A percentile compares a stretch with the other conserved stretches of the same genome.
Evolutionary conservation across 768 basidiomycete species (phyloP).

Genomic region (Dictyophora rubrovolvata): DNA sequence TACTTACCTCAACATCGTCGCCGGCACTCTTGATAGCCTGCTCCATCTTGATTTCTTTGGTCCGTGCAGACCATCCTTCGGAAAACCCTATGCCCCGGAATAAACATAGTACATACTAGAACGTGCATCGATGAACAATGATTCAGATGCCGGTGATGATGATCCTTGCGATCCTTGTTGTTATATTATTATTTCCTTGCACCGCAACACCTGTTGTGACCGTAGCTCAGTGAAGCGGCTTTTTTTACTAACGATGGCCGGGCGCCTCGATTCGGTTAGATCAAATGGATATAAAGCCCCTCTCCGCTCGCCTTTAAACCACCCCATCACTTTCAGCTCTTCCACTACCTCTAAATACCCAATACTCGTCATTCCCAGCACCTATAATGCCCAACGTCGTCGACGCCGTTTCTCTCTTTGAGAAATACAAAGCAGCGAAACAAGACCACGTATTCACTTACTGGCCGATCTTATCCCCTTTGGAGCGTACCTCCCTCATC

Average conservation of each 20-base stretch:
- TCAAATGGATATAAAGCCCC: conserved; percentile 13
- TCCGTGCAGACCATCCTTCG: not conserved
- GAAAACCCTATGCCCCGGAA: not conserved
- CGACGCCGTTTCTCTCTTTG: conserved; percentile 11
- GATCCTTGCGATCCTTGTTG: not conserved
- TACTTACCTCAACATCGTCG: no score
- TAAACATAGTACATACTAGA: not conserved
- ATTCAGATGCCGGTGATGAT: not conserved
- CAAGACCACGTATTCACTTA: conserved; percentile 89
- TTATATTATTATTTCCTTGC: not conserved
- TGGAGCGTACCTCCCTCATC: conserved; percentile 53
- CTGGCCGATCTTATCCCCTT: conserved; percentile 59
- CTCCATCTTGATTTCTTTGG: no score
- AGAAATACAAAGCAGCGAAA: conserved; percentile 63
- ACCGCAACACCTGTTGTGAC: not conserved
- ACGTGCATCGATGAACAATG: not conserved
- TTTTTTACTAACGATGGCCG: no score
- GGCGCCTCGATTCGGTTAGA: not conserved
- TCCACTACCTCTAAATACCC: not conserved
- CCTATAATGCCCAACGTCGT: not conserved
- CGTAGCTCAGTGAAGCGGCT: not conserved
- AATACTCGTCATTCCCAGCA: not conserved
- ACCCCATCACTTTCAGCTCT: not conserved
- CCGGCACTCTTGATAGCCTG: no score
- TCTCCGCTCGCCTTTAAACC: conserved; percentile 47